Conservation (phyloP, 371 early-diverging fungal genomes). For the Phascolomyces articulosus region DNA sequence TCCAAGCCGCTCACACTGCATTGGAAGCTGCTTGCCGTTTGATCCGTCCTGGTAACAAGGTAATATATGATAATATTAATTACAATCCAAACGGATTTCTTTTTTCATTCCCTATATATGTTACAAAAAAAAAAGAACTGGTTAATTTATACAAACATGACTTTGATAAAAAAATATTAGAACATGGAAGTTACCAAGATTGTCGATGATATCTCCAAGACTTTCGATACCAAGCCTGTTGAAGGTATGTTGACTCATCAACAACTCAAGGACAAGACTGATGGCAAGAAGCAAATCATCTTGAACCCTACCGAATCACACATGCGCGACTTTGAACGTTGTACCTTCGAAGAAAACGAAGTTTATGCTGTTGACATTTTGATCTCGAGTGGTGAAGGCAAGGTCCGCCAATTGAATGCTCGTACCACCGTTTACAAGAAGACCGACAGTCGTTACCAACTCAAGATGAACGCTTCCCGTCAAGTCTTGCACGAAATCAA, state of each 20-base stretch:
- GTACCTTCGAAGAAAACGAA: constrained; percentile 86
- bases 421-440: constrained; percentile 95
- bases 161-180: constrained; percentile 16
- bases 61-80: constrained; percentile 16
- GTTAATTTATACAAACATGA: too few relatives aligned
- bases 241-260: constrained; percentile 93
- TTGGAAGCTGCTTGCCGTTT: constrained; percentile 83
- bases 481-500: constrained; percentile 77
- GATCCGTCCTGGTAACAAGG: constrained; percentile 86
- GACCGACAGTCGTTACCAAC: constrained; percentile 80
- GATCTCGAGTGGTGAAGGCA: constrained; percentile 89
- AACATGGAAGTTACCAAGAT: constrained; percentile 82
- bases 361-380: constrained; percentile 87
- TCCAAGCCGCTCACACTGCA: constrained; percentile 87
- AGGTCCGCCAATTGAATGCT: constrained; percentile 67
- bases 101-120: too few relatives aligned
- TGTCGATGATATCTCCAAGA: constrained; percentile 78
- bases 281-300: constrained; percentile 91
- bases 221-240: constrained; percentile 86
- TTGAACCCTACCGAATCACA: constrained; percentile 86
- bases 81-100: too few relatives aligned
- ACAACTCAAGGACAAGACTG: constrained; percentile 84
- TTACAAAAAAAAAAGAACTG: too few relatives aligned
- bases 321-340: constrained; percentile 70
- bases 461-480: constrained; percentile 87